phyloP scores from a whole-genome alignment of 2,329 filamentous ascomycete genomes.

The Cryphonectria nitschkei region DNA sequence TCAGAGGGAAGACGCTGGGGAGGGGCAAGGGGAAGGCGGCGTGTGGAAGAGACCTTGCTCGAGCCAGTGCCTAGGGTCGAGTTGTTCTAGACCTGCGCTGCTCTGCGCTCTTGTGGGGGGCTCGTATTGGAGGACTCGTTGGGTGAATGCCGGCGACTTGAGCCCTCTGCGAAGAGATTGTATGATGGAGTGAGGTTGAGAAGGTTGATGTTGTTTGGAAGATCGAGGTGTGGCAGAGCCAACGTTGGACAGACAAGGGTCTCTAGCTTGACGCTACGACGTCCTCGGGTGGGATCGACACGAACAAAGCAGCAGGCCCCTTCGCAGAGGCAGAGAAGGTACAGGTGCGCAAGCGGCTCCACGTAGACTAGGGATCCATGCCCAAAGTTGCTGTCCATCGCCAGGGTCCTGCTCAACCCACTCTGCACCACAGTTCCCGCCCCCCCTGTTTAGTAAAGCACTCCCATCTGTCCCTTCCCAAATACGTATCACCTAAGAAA shows the following conservation, averaged over 20 bases:
- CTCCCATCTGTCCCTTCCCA: background rate
- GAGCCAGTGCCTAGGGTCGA: background rate
- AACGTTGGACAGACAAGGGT: slow-evolving; percentile 22
- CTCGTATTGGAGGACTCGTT: background rate
- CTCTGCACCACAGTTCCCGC: too few relatives aligned
- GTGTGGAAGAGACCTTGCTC: slow-evolving; percentile 2
- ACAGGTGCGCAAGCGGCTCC: background rate
- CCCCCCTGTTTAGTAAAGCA: background rate
- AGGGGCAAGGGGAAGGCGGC: too few relatives aligned
- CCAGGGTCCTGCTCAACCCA: background rate
- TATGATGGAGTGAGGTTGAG: background rate
- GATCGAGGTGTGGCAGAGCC: slow-evolving; percentile 24
- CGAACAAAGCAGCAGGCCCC: background rate
- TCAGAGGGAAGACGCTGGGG: background rate
- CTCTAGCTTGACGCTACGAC: slow-evolving; percentile 26
- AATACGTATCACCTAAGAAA: background rate
- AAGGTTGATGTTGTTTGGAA: slow-evolving; percentile 10
- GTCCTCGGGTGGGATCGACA: slow-evolving; percentile 17
- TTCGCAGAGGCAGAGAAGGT: background rate
- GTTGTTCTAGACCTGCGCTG: slow-evolving; percentile 9
- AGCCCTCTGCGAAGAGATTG: background rate
- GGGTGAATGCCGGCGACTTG: background rate
- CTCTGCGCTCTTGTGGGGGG: background rate
- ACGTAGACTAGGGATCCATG: background rate
- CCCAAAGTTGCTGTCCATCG: background rate